phyloP scores from a whole-genome alignment of 164 flowering plant species.

The Magnolia kwangsiensis region DNA sequence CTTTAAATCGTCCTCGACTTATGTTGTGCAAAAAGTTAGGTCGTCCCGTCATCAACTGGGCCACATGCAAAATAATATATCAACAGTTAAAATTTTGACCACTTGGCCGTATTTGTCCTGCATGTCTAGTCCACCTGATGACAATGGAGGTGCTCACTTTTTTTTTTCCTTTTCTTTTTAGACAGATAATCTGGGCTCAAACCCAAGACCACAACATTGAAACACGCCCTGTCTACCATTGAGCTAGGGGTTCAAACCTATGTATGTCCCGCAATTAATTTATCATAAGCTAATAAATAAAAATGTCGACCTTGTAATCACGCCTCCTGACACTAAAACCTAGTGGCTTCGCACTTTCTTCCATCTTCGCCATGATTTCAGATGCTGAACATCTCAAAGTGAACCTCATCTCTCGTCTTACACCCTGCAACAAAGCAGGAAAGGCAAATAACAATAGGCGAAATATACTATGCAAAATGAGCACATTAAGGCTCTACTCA shows the following conservation, averaged over 20 bases:
- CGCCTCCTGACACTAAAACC: constrained; percentile 9
- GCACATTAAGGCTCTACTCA: neutral
- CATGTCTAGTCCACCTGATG: too few species aligned
- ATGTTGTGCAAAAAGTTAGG: too few species aligned
- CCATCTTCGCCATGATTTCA: constrained; percentile 12
- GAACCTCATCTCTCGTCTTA: constrained; percentile 11
- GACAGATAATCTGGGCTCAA: neutral
- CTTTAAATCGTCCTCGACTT: too few species aligned
- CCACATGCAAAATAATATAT: too few species aligned
- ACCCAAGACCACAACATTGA: neutral
- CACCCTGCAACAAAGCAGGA: neutral
- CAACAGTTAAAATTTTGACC: too few species aligned
- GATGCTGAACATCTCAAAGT: constrained; percentile 12
- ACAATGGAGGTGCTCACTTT: too few species aligned
- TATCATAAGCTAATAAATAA: neutral
- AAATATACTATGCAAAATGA: neutral
- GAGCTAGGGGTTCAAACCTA: too few species aligned
- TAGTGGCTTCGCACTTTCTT: constrained; percentile 12
- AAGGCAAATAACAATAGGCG: neutral
- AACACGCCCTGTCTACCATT: too few species aligned
- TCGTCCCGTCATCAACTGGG: too few species aligned
- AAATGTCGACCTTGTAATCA: constrained; percentile 11
- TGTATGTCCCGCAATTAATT: neutral
- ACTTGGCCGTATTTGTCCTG: too few species aligned
- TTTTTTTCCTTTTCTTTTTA: too few species aligned